These are phyloP conservation scores for Cetradonia linearis DNA, from an alignment of 495 filamentous ascomycete genomes.

Conservation along the genomic window DNA sequence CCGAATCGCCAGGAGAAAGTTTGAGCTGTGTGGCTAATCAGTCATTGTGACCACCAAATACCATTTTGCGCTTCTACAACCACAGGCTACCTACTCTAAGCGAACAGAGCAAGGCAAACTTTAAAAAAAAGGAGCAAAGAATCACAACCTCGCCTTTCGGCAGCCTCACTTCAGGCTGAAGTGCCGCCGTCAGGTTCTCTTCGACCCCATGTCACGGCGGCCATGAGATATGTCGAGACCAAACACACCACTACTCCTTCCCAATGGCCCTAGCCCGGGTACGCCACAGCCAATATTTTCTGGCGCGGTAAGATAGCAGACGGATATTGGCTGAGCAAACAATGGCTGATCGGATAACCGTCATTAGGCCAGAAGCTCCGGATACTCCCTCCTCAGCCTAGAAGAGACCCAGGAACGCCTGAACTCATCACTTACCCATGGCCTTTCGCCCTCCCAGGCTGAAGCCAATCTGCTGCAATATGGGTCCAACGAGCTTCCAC, in stretches of 20 bases:
- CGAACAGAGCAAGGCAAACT: neutral
- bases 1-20: neutral
- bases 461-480: slow-evolving; percentile 64
- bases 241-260: slow-evolving; percentile 42
- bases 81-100: neutral
- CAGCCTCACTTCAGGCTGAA: slow-evolving; percentile 16
- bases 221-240: slow-evolving; percentile 43
- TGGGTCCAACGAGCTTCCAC: slow-evolving; percentile 90
- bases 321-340: neutral
- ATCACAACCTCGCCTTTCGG: neutral
- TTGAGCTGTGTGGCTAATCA: neutral
- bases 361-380: slow-evolving; percentile 46
- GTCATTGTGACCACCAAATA: neutral
- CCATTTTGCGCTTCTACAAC: neutral
- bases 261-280: slow-evolving; percentile 39
- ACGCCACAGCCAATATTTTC: slow-evolving; percentile 28
- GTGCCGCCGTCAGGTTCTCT: slow-evolving; percentile 9
- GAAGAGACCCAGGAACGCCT: slow-evolving; percentile 69
- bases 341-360: slow-evolving; percentile 4
- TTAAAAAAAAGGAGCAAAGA: neutral
- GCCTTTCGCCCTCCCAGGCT: slow-evolving; percentile 71
- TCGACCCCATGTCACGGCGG: slow-evolving; percentile 9
- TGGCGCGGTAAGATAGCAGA: slow-evolving; percentile 19
- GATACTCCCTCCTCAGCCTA: slow-evolving; percentile 53
- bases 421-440: slow-evolving; percentile 70